Percentiles rank a stretch among this genome's conserved stretches.
Conservation (phyloP, 495 filamentous ascomycete genomes). For the Aspergillus haitiensis region DNA sequence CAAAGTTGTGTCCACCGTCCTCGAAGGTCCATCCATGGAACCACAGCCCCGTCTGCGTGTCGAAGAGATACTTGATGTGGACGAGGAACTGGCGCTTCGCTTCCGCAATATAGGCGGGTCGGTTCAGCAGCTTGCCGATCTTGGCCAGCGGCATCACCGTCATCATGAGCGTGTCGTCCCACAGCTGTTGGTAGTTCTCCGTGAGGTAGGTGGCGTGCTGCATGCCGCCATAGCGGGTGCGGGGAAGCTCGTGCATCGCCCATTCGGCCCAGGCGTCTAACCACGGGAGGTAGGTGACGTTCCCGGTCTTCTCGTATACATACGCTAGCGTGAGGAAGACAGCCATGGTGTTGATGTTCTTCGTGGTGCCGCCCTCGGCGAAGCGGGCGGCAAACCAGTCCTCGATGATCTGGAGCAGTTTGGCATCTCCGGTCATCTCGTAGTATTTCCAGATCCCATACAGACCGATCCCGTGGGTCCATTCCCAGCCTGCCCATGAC, state of each 20-base stretch:
- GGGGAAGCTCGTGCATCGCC: slow-evolving; percentile 69
- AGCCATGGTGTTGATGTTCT: slow-evolving; percentile 82
- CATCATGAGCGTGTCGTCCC: slow-evolving; percentile 85
- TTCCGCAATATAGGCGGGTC: slow-evolving; percentile 68
- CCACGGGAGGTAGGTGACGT: slow-evolving; percentile 63
- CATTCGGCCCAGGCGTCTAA: slow-evolving; percentile 74
- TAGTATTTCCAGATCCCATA: slow-evolving; percentile 80
- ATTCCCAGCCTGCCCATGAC: slow-evolving; percentile 77
- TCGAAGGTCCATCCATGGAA: slow-evolving; percentile 75
- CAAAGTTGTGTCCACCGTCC: slow-evolving; percentile 68
- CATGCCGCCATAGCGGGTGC: slow-evolving; percentile 70
- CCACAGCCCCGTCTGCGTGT: slow-evolving; percentile 64
- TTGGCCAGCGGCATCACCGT: slow-evolving; percentile 74
- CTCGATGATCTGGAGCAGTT: slow-evolving; percentile 57
- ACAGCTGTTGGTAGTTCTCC: slow-evolving; percentile 66
- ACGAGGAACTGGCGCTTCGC: slow-evolving; percentile 71
- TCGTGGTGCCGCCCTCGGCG: slow-evolving; percentile 66
- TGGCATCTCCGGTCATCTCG: slow-evolving; percentile 56
- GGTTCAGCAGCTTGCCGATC: slow-evolving; percentile 64
- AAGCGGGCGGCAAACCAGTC: slow-evolving; percentile 68
- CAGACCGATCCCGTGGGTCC: slow-evolving; percentile 76
- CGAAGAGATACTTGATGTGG: slow-evolving; percentile 71
- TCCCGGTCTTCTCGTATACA: slow-evolving; percentile 65
- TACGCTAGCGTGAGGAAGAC: slow-evolving; percentile 69
- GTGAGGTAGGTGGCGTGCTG: slow-evolving; percentile 69